Conservation (phyloP, 495 filamentous ascomycete genomes). For the Aspergillus nanangensis region DNA sequence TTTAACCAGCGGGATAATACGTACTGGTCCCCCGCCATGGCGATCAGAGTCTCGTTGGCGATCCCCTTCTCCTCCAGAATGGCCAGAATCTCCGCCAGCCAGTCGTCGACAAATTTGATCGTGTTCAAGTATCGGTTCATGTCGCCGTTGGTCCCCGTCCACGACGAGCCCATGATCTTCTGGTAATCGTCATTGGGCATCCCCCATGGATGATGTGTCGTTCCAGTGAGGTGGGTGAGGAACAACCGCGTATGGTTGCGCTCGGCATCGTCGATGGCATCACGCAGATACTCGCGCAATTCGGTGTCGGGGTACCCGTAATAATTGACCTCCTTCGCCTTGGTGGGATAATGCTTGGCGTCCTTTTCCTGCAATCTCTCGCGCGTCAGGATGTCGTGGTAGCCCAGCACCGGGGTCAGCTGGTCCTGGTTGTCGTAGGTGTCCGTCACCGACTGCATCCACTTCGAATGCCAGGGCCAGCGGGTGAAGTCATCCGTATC, state of each 20-base stretch:
- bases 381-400: constrained; percentile 33
- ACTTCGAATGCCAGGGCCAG: constrained; percentile 41
- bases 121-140: constrained; percentile 40
- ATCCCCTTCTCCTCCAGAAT: constrained; percentile 45
- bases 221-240: constrained; percentile 45
- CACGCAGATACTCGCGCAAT: constrained; percentile 41
- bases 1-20: constrained; percentile 4
- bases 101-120: constrained; percentile 37
- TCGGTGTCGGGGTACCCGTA: constrained; percentile 46
- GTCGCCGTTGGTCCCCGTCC: constrained; percentile 22
- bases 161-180: constrained; percentile 21
- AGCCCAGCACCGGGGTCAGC: constrained; percentile 38
- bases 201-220: constrained; percentile 45
- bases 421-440: constrained; percentile 42
- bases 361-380: constrained; percentile 33
- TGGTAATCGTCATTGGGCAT: constrained; percentile 34
- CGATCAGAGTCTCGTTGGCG: constrained; percentile 45
- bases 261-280: constrained; percentile 42
- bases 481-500: constrained; percentile 23
- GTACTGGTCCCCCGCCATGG: constrained; percentile 45
- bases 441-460: constrained; percentile 47
- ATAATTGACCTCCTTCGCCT: constrained; percentile 42
- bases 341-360: constrained; percentile 33
- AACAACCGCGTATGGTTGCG: constrained; percentile 39
- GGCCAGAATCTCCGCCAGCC: constrained; percentile 40